phyloP scores from a whole-genome alignment of 768 basidiomycete species.

The Leccinellum rugosiceps region DNA sequence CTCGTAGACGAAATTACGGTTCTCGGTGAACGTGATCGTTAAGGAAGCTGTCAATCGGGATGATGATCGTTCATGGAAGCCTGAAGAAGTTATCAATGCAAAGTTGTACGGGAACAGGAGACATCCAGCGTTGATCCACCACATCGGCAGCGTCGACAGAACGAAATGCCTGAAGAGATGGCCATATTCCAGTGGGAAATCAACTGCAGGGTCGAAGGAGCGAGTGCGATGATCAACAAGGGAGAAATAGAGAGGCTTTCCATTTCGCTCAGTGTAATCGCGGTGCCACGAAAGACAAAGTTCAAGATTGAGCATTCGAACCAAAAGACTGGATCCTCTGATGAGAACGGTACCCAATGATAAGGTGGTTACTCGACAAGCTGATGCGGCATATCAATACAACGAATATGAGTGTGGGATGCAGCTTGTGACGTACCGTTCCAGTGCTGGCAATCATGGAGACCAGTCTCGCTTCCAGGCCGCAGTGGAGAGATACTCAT shows the following conservation, averaged over 20 bases:
- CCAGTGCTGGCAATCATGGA: conserved; percentile 49
- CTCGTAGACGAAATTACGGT: neutral
- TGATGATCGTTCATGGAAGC: neutral
- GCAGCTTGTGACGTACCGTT: conserved; percentile 33
- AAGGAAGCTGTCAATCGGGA: conserved; percentile 6
- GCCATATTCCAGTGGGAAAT: conserved; percentile 50
- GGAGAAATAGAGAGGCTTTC: conserved; percentile 46
- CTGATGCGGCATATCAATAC: conserved; percentile 16
- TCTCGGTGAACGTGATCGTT: conserved; percentile 53
- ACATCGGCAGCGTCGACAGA: conserved; percentile 30
- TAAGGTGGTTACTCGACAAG: conserved; percentile 53
- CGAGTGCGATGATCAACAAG: conserved; percentile 57
- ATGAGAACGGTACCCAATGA: conserved; percentile 58
- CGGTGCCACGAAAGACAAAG: conserved; percentile 56
- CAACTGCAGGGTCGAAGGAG: conserved; percentile 65
- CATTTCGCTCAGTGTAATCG: conserved; percentile 45
- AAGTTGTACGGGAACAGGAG: conserved; percentile 40
- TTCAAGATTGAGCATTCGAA: conserved; percentile 48
- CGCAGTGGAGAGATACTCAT: conserved; percentile 43
- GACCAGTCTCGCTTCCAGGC: conserved; percentile 49
- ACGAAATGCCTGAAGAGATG: conserved; percentile 62
- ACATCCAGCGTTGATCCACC: conserved; percentile 44
- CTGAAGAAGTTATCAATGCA: conserved; percentile 51
- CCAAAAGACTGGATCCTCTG: conserved; percentile 45
- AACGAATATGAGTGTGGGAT: neutral